Evolutionary conservation across 1,284 basidiomycete species (phyloP).

Genomic region (Chiua sp.): DNA sequence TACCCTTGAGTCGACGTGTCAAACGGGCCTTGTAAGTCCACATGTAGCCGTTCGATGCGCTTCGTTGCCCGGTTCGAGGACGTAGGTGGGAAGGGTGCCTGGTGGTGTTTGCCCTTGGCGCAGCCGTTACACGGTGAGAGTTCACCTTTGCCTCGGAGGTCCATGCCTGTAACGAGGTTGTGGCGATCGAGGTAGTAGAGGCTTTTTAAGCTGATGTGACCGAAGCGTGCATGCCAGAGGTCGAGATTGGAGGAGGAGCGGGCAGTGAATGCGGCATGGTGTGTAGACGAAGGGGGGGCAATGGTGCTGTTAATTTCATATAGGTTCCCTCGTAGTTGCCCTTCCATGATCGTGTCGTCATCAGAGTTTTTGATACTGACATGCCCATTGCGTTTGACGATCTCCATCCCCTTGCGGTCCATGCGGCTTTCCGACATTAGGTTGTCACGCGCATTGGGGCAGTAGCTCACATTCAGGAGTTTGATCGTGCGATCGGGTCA

Average conservation of each 20-base stretch:
- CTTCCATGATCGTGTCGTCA: neutral
- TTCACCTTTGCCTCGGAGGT: constrained; percentile 5
- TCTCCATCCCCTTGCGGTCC: constrained; percentile 1
- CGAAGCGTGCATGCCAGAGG: constrained; percentile 13
- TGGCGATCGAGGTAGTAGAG: neutral
- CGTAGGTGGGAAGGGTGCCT: neutral
- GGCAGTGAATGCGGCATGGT: neutral
- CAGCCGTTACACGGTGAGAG: constrained; percentile 10
- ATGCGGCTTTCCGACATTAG: constrained; percentile 17
- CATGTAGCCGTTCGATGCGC: constrained; percentile 1
- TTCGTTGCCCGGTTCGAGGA: neutral
- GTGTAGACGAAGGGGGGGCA: neutral
- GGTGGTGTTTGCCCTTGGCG: constrained; percentile 15
- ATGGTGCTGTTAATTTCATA: neutral
- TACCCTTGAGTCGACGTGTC: constrained; percentile 5
- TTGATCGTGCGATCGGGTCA: constrained; percentile 4
- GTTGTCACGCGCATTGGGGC: constrained; percentile 13
- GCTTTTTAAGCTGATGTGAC: constrained; percentile 14
- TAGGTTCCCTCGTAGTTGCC: neutral
- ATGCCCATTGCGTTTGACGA: neutral
- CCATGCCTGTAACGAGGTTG: constrained; percentile 8
- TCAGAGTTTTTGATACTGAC: neutral
- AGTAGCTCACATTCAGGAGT: constrained; percentile 17
- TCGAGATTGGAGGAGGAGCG: constrained; percentile 2
- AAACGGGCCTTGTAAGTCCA: constrained; percentile 15